Base-by-base conservation (phyloP, 2,329 filamentous ascomycete genomes). In the Hortaea sp. region DNA sequence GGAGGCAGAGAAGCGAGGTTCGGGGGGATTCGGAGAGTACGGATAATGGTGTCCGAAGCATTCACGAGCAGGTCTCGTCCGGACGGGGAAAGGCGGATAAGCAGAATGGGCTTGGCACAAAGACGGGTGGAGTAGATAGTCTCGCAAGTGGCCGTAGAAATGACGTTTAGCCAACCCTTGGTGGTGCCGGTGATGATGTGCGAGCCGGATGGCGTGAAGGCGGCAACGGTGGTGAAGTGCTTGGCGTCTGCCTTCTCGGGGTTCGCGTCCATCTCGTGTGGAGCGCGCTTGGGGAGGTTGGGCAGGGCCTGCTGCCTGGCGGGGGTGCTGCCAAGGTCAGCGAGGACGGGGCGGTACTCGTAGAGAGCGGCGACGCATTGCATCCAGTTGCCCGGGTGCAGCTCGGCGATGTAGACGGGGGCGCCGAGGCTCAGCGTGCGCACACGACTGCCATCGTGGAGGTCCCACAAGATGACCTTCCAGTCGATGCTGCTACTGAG, bases 151-250 rank as follows among this genome's bases (percentile, higher is more conserved):
- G 79, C 77, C 2, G 85, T 83, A 57, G 94, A 86, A 60, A 98
- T 92, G 50, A 98, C 86, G 66, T 98, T 98, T 49, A 98, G 75
- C 75, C 88, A 94, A 46, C 92, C 92, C 66, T 95, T 97, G 57
- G 84, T 95, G 4, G 92, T 98, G 35, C 88, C 94, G 1, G 88
- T 81, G 31, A 98, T 77, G 50, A 98, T 88, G 65, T 97, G 87
- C 40, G 89, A 82, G 42, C 92, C 92, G 0, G 82, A 78, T 1
- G 81, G 78, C 0, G 88, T 90, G 72, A 94, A 98, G 31, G 95
- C 81, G 1, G 88, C 87, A 27, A 88, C 88, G 4, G 90, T 97
- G 0, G 92, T 97, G 63, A 88, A 88, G 65, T 95, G 88, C 63
- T 94, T 95, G 9, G 88, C 87, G 61, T 97, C 90, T 61, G 94